phyloP scores from a whole-genome alignment of 1,284 basidiomycete genomes.

The Sporisorium graminicola region DNA sequence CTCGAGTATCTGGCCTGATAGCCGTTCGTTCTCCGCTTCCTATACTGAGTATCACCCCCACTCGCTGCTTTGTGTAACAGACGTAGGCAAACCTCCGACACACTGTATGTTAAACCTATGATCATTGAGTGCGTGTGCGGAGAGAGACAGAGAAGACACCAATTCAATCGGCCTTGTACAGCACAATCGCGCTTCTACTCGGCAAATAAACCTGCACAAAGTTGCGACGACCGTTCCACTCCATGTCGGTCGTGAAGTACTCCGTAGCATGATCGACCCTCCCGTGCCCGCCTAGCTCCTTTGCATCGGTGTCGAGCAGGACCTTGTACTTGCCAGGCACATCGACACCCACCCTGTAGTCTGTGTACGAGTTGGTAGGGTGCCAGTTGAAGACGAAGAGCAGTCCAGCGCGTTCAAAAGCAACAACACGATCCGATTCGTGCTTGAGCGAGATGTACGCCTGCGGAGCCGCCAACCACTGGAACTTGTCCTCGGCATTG shows the following conservation, averaged over 20 bases:
- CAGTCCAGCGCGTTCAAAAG: constrained; percentile 90
- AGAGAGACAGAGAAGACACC: neutral
- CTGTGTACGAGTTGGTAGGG: constrained; percentile 85
- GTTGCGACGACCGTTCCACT: constrained; percentile 92
- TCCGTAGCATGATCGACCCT: constrained; percentile 77
- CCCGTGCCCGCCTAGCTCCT: constrained; percentile 87
- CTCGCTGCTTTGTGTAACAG: too few relatives aligned
- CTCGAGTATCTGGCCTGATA: neutral
- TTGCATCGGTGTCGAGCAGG: constrained; percentile 81
- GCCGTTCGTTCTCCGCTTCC: neutral
- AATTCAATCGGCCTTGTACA: constrained; percentile 65
- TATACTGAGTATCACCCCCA: too few relatives aligned
- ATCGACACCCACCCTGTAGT: constrained; percentile 93
- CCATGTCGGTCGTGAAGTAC: constrained; percentile 85
- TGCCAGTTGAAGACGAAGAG: constrained; percentile 98
- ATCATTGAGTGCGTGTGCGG: neutral
- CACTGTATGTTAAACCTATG: too few relatives aligned
- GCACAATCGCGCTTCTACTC: constrained; percentile 79
- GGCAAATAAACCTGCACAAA: constrained; percentile 80
- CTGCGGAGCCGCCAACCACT: constrained; percentile 87
- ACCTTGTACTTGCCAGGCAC: constrained; percentile 86
- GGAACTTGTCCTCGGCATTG: constrained; percentile 80
- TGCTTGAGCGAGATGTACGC: constrained; percentile 79
- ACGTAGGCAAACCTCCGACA: too few relatives aligned
- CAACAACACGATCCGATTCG: constrained; percentile 79